Percentiles rank a stretch among this genome's conserved stretches.
Conservation (phyloP, 306 rosid species). For the Ormosia emarginata region DNA sequence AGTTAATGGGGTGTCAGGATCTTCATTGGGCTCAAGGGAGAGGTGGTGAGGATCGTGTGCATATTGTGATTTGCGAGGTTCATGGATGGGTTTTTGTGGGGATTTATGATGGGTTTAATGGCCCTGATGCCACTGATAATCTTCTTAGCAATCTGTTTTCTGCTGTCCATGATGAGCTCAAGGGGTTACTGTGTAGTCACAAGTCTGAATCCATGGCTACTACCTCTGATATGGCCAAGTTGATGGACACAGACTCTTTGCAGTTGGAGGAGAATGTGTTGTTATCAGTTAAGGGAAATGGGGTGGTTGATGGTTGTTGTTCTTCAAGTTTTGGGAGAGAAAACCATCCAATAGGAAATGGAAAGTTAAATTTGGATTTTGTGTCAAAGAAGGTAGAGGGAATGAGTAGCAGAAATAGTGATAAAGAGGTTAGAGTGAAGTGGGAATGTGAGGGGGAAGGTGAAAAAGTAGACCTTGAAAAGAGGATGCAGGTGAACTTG, state of each 20-base stretch:
- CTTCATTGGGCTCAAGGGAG: slow-evolving; percentile 86
- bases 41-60: slow-evolving; percentile 84
- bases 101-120: slow-evolving; percentile 87
- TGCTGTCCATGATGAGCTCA: slow-evolving; percentile 53
- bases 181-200: slow-evolving; percentile 44
- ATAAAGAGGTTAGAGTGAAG: neutral
- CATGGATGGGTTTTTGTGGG: slow-evolving; percentile 85
- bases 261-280: neutral
- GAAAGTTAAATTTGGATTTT: neutral
- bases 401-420: neutral
- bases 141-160: slow-evolving; percentile 58
- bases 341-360: neutral
- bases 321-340: neutral
- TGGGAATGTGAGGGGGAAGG: slow-evolving; percentile 33
- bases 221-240: neutral
- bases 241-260: neutral
- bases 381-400: slow-evolving; percentile 1
- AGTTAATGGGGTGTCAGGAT: slow-evolving; percentile 36
- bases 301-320: neutral
- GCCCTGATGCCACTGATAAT: slow-evolving; percentile 90
- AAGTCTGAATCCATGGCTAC: slow-evolving; percentile 20
- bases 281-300: neutral
- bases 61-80: slow-evolving; percentile 69
- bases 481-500: neutral
- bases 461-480: slow-evolving; percentile 32